phyloP scores from a whole-genome alignment of 2,329 filamentous ascomycete species.

The Ophiocordyceps sinensis region DNA sequence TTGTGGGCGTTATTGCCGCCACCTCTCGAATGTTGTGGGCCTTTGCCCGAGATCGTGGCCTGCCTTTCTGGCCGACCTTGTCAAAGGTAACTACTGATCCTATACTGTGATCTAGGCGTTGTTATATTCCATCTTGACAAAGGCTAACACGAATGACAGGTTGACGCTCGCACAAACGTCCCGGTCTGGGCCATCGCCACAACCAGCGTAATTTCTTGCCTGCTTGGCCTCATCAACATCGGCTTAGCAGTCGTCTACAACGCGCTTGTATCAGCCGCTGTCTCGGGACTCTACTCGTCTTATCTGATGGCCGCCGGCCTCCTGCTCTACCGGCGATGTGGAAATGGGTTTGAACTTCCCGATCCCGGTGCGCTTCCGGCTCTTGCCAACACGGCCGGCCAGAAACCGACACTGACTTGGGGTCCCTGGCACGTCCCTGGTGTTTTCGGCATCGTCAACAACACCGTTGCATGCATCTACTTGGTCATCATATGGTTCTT shows the following conservation, averaged over 20 bases:
- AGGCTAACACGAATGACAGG: background rate
- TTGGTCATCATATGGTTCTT: constrained; percentile 41
- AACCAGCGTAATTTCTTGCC: constrained; percentile 12
- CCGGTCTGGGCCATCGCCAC: constrained; percentile 13
- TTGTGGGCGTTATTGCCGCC: constrained; percentile 39
- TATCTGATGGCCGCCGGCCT: constrained; percentile 14
- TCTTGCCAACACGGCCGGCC: constrained; percentile 13
- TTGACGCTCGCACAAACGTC: constrained; percentile 11
- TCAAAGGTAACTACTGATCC: constrained; percentile 10
- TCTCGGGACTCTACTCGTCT: constrained; percentile 14
- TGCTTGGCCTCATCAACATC: constrained; percentile 19
- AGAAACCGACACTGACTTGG: constrained; percentile 22
- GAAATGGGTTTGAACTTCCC: constrained; percentile 12
- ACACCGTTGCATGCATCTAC: constrained; percentile 36
- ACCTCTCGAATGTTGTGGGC: constrained; percentile 43
- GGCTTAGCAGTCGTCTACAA: constrained; percentile 15
- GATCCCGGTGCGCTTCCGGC: constrained; percentile 10
- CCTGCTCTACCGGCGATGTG: constrained; percentile 15
- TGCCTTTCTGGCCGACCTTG: constrained; percentile 15
- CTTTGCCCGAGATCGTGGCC: constrained; percentile 22
- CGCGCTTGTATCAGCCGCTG: constrained; percentile 15
- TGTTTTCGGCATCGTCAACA: constrained; percentile 35
- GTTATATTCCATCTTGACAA: background rate
- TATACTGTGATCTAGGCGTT: background rate
- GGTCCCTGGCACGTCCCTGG: constrained; percentile 41